These are phyloP conservation scores for Sorghum bicolor DNA, from an alignment of 176 grass and related monocot genomes.

Conservation along the genomic window Sorghum_bicolor_NCBIv3 NC_012871.2:72630501-72631000, in stretches of 20 bases:
- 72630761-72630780: background rate
- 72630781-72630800: conserved; percentile 6
- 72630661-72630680: conserved; percentile 14
- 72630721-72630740: background rate
- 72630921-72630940: background rate
- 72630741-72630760: conserved; percentile 15
- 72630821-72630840: conserved; percentile 9
- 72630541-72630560: conserved; percentile 82
- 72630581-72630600: conserved; percentile 44
- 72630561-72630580: conserved; percentile 58
- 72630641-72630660: conserved; percentile 4
- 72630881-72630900: conserved; percentile 6
- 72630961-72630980: background rate
- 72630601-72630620: conserved; percentile 48
- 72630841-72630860: conserved; percentile 26
- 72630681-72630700: background rate
- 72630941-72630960: background rate
- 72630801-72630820: conserved; percentile 4
- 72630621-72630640: conserved; percentile 15
- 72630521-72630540: conserved; percentile 82
- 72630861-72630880: conserved; percentile 24
- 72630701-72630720: conserved; percentile 4
- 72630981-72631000: background rate
- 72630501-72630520: background rate
- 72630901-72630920: background rate